Conservation (phyloP, 2,329 filamentous ascomycete genomes). For the Pseudopithomyces maydicus region DNA sequence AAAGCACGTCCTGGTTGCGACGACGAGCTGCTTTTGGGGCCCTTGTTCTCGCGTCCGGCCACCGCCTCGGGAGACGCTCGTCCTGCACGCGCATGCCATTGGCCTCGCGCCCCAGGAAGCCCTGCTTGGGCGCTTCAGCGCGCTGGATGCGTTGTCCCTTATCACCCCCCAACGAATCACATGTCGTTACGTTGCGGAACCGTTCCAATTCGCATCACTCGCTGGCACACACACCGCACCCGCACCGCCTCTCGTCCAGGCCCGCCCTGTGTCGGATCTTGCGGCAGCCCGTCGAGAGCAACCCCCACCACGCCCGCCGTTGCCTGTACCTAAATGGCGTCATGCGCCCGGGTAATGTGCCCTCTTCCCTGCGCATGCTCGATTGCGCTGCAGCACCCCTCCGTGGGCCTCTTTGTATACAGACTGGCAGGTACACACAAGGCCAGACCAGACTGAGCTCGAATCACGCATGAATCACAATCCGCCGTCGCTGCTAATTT, state of each 20-base stretch:
- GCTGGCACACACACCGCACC: constrained; percentile 5
- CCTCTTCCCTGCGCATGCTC: not conserved
- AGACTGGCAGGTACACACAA: too few relatives aligned
- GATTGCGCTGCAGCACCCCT: not conserved
- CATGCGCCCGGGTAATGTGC: constrained; percentile 6
- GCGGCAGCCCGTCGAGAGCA: not conserved
- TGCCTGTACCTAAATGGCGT: not conserved
- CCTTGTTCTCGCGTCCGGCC: not conserved
- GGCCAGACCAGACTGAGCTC: not conserved
- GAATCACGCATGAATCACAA: constrained; percentile 5
- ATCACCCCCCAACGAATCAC: constrained; percentile 18
- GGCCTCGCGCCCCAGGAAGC: constrained; percentile 8
- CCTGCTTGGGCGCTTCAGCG: constrained; percentile 12
- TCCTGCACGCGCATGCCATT: constrained; percentile 7
- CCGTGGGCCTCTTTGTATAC: not conserved
- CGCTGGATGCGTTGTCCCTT: constrained; percentile 22
- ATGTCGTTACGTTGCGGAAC: constrained; percentile 13
- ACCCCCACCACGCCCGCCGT: not conserved
- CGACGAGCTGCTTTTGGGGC: not conserved
- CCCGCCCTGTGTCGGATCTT: not conserved
- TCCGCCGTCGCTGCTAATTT: not conserved
- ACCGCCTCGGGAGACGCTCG: not conserved
- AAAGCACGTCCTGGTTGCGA: not conserved
- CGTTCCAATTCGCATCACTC: constrained; percentile 1
- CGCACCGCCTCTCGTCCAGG: not conserved